Evolutionary conservation across 2,329 filamentous ascomycete genomes (phyloP), one percentile per base, ranked within the genome.

Genomic region (Aaosphaeria arxii): DNA sequence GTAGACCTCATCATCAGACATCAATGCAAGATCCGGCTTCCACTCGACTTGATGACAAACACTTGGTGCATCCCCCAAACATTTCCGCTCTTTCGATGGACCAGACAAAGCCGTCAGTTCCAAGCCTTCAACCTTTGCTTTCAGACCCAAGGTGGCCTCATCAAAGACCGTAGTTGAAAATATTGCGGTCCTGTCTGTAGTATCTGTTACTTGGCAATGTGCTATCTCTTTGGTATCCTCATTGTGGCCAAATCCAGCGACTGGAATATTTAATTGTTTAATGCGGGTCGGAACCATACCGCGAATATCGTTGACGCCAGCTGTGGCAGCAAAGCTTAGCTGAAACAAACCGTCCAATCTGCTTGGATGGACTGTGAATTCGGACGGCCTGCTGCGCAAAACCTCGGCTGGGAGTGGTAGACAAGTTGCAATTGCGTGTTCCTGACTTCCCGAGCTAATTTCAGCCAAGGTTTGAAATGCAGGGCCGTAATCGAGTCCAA

Each of bases 401-500:
- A 40, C 13, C 17, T 17, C 39, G 13, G 39, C 17, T 13, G 39
- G 39, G 39, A 40, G 39, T 40, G 39, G 39, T 40, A 40, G 13
- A 40, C 11, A 40, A 43, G 41, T 31, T 43, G 41, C 41, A 31
- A 43, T 6, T 9, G 41, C 41, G 9, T 31, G 41, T 24, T 17
- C 29, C 30, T 43, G 6, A 28, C 6, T 28, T 28, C 29, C 41
- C 7, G 6, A 29, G 41, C 29, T 7, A 31, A 43, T 43, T 29
- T 43, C 17, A 28, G 13, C 29, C 41, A 43, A 28, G 28, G 42
- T 7, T 36, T 44, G 42, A 31, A 44, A 44, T 13, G 31, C 29
- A 17, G 42, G 42, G 6, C 42, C 42, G 31, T 44, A 44, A 6
- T 44, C 42, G 31, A 44, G 31, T 44, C 42, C 42, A 17, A 29